A percentile compares a stretch with the other conserved stretches of the same genome.
Conservation (phyloP, 179 eudicot genomes). For the Spinacia oleracea region DNA sequence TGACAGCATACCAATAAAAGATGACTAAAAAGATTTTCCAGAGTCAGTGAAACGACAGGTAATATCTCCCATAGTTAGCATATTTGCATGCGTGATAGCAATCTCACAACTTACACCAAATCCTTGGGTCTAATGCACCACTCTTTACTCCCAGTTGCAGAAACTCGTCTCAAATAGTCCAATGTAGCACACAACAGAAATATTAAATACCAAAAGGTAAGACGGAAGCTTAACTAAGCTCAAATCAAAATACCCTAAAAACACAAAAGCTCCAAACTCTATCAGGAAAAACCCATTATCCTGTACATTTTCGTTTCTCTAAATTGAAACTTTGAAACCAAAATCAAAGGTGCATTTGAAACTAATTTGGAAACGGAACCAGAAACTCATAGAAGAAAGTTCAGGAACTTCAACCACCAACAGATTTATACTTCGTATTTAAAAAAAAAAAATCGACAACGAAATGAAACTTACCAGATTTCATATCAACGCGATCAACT, state of each 20-base stretch:
- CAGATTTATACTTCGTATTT: no score
- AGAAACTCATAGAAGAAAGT: neutral
- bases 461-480: conserved; percentile 57
- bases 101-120: neutral
- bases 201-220: no score
- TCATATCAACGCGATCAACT: conserved; percentile 90
- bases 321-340: neutral
- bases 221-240: neutral
- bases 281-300: neutral
- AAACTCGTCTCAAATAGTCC: neutral
- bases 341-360: neutral
- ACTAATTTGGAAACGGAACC: neutral
- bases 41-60: neutral
- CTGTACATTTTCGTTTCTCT: neutral
- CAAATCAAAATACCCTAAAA: neutral
- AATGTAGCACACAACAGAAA: neutral
- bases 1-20: neutral
- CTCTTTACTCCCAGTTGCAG: neutral
- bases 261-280: neutral
- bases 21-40: no score
- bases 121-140: no score
- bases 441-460: no score
- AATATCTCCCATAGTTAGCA: no score
- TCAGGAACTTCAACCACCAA: no score
- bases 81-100: no score